Base-by-base conservation (phyloP, 2,329 filamentous ascomycete genomes). In the Diaporthe capsici region DNA sequence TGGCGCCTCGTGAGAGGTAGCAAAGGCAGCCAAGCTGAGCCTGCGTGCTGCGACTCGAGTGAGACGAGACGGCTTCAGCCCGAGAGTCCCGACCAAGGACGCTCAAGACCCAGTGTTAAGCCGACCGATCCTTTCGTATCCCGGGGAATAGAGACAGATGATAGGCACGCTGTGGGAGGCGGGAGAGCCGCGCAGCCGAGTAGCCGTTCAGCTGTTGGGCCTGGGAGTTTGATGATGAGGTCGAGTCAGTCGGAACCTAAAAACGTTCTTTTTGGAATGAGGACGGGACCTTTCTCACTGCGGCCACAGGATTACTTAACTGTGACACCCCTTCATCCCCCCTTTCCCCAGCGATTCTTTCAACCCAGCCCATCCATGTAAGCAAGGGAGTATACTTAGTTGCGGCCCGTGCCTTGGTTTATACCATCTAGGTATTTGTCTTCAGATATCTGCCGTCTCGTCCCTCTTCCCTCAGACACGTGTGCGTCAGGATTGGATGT, bases 191-290 rank as follows among this genome's bases (percentile, higher is more conserved):
- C 22, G 47, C 31, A 39, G 63, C 63, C 63, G 44, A 51, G 28
- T 2, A 68, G 63, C 47, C 47, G 65, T 39, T 39, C 13, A 37
- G 44, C 31, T 37, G 44, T 37, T 31, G 60, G 13, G 63, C 31
- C 31, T 51, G 34, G 13, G 22, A 53, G 34, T 39, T 53, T 25
- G 63, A n/a, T 68, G 47, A 20, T 39, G 34, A 42, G 34, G 65
- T 70, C 65, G 65, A 70, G 65, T 55, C 65, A 70, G 51, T 70
- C 65, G n/a, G 65, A 70, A 53, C 15, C 65, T 70, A 42, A 70
- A 70, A 42, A 55, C 34, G 37, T 39, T 70, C 34, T 70, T 55
- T 70, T 70, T 70, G 65, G 65, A 70, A 70, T 70, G 49, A 70
- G 20, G 58, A 42, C 58, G 53, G 53, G 53, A 6, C 58, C n/a